Base-by-base conservation (phyloP, 805 yeast genomes). In the Myxozyma monticola region DNA sequence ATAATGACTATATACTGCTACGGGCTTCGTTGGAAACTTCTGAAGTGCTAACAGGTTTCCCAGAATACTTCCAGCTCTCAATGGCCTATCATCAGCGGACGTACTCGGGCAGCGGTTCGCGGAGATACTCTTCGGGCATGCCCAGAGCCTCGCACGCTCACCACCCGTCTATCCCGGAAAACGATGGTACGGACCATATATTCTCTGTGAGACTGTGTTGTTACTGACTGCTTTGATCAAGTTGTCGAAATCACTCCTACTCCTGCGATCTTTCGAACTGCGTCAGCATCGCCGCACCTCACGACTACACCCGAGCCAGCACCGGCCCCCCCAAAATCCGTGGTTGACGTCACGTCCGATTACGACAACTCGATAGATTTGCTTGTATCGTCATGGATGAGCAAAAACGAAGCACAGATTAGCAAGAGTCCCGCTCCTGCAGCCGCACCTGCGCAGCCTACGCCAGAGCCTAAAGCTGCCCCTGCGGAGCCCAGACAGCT, bases 81-180 rank as follows among this genome's bases (percentile, higher is more conserved):
- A 49, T 49, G 53, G 44, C 53, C 20, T 44, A 43, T 38, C 54
- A 49, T 36, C 35, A 40, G 31, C 37, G 49, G 14, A 35, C 45
- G n/a, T 40, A 25, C 48, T 49, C 49, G 18, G 44, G 45, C n/a
- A 18, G 48, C n/a, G n/a, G n/a, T n/a, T 51, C 54, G 25, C 45
- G 50, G 37, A 37, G 54, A n/a, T 37, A 37, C 30, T 44, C 53
- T 8, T 44, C 54, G 37, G 46, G 54, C 18, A 39, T 37, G 43
- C 40, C 48, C 14, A 31, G 49, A 41, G 44, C 29, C 4, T 25
- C 37, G 9, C 57, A 52, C 25, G 41, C 49, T 25, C 51, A 45
- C 24, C 57, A 53, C 22, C 51, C 55, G 12, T 53, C 57, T 2
- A 53, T 53, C 21, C 57, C 57, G 14, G 57, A 53, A 31, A 42